Evolutionary conservation across 768 basidiomycete species (phyloP).

Genomic region (Tulasnella sp.): DNA sequence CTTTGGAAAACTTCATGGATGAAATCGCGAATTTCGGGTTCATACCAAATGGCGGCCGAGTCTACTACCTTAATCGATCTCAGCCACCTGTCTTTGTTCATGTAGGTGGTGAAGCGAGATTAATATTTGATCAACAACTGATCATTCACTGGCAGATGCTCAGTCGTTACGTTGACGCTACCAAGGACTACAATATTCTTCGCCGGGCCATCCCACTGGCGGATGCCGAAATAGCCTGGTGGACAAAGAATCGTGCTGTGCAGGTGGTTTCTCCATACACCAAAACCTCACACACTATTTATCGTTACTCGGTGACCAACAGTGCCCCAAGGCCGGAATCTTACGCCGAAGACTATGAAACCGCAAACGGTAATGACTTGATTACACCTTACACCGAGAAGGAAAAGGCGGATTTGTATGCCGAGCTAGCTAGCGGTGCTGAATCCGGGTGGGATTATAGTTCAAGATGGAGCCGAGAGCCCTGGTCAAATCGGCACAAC

Average conservation of each 20-base stretch:
- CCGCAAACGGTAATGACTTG: slow-evolving; percentile 45
- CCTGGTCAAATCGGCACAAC: slow-evolving; percentile 27
- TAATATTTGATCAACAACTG: neutral
- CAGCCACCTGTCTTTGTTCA: slow-evolving; percentile 84
- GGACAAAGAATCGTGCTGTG: slow-evolving; percentile 58
- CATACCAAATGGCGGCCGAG: slow-evolving; percentile 87
- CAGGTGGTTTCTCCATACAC: slow-evolving; percentile 59
- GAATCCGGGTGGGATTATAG: slow-evolving; percentile 54
- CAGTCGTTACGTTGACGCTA: slow-evolving; percentile 60
- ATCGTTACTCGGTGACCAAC: slow-evolving; percentile 66
- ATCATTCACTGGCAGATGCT: slow-evolving; percentile 52
- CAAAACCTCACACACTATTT: slow-evolving; percentile 49
- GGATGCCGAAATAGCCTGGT: slow-evolving; percentile 76
- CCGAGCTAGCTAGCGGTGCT: slow-evolving; percentile 78
- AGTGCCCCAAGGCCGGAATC: slow-evolving; percentile 80
- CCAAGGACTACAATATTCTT: slow-evolving; percentile 63
- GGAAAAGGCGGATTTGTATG: slow-evolving; percentile 53
- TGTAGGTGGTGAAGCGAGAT: slow-evolving; percentile 29
- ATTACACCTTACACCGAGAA: slow-evolving; percentile 50
- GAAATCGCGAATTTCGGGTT: slow-evolving; percentile 74
- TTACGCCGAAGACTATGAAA: slow-evolving; percentile 51
- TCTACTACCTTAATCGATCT: slow-evolving; percentile 86
- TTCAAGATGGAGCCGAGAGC: slow-evolving; percentile 32
- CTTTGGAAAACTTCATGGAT: slow-evolving; percentile 92
- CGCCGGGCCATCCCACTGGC: slow-evolving; percentile 70